Percentiles rank a stretch among this genome's conserved stretches.
phyloP scores from a whole-genome alignment of 129 eudicot genomes.

The Flaveria bidentis region DNA sequence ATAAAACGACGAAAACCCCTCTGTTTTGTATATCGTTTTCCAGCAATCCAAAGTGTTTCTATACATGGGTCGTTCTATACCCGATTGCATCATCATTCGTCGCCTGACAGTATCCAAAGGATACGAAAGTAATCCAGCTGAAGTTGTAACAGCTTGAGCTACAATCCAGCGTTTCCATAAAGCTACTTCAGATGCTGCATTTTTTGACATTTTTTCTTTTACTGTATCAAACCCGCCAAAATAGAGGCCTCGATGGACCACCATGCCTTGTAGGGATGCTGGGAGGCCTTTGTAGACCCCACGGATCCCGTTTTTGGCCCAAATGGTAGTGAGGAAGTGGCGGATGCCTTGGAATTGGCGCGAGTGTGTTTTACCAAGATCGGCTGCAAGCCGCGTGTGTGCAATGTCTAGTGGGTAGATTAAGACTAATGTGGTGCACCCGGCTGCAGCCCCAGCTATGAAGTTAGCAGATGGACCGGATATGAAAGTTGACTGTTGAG shows the following conservation, averaged over 20 bases:
- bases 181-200: slow-evolving; percentile 50
- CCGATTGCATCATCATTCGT: slow-evolving; percentile 99
- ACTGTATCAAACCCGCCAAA: slow-evolving; percentile 95
- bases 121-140: slow-evolving; percentile 81
- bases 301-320: slow-evolving; percentile 63
- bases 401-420: slow-evolving; percentile 96
- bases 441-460: slow-evolving; percentile 93
- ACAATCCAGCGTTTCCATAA: slow-evolving; percentile 95
- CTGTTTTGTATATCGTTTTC: slow-evolving; percentile 65
- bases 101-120: slow-evolving; percentile 94
- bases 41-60: slow-evolving; percentile 74
- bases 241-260: slow-evolving; percentile 89
- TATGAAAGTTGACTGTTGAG: slow-evolving; percentile 46
- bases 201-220: slow-evolving; percentile 64
- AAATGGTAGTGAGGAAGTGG: slow-evolving; percentile 73
- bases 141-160: slow-evolving; percentile 85
- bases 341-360: slow-evolving; percentile 85
- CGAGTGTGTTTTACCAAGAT: slow-evolving; percentile 63
- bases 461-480: slow-evolving; percentile 81
- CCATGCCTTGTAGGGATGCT: slow-evolving; percentile 95
- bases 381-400: slow-evolving; percentile 96
- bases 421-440: slow-evolving; percentile 83
- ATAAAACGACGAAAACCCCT: slow-evolving; percentile 76
- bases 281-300: slow-evolving; percentile 94
- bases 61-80: slow-evolving; percentile 69